Base-by-base conservation (phyloP, 1,284 basidiomycete species). In the Xerocomus amazonicus region DNA sequence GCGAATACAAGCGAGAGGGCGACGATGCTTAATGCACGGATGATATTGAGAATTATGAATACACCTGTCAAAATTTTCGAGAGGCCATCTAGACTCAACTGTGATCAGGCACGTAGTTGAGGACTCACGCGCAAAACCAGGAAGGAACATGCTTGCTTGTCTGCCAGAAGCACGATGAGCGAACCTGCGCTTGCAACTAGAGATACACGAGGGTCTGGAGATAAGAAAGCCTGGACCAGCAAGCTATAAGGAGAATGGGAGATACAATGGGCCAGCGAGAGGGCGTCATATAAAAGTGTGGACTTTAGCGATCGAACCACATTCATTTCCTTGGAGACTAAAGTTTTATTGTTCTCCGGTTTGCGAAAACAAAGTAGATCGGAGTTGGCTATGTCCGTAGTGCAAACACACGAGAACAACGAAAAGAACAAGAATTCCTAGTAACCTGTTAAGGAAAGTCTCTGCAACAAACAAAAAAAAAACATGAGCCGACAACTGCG, bases 11-110 rank as follows among this genome's bases (percentile, higher is more conserved):
- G 77, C 40, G 91, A 65, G 43, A 93, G 80, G 6, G 83, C 77
- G 57, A 93, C 69, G 66, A 94, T 79, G 65, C 88, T 91, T 53
- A 96, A 67, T 13, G 76, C 71, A 42, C 92, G 87, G 58, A 92
- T 72, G 59, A 72, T 72, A 64, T 95, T 95, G 63, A 95, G 80
- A 51, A 75, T 78, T 59, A 91, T 77, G 72, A 94, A 95, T 56
- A 77, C 60, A 59, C 81, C 83, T 87, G 51, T 23, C 26, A 19
- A 23, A 39, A n/a, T n/a, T 23, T 27, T 23, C 6, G 16, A 8
- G 12, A 31, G 8, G 29, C 13, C 4, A 23, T 38, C 37, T 38
- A 26, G 19, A 23, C 19, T 23, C 19, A 2, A 23, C 19, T 29
- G 14, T 40, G 14, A 17, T 38, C 29, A 44, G 17, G 37, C 32